Conservation (phyloP, 345 rosid genomes). For the Camelina sativa region DNA sequence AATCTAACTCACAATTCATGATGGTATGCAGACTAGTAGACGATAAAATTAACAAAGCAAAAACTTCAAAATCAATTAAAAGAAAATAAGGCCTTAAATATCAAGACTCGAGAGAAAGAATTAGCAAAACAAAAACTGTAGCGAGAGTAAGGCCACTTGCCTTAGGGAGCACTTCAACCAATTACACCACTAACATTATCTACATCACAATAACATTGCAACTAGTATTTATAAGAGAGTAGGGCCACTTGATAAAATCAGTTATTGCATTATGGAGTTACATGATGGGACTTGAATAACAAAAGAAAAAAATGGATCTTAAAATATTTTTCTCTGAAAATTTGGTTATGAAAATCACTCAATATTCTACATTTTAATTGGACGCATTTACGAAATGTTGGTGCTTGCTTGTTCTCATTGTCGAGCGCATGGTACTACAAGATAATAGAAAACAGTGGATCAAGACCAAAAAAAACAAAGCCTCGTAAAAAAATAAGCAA, state of each 20-base stretch:
- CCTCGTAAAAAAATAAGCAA: too few species aligned
- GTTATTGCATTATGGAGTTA: constrained; percentile 2
- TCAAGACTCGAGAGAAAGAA: neutral
- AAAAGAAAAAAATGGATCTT: neutral
- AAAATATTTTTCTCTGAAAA: neutral
- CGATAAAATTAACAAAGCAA: neutral
- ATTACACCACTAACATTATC: neutral
- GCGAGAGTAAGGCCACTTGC: neutral
- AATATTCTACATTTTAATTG: neutral
- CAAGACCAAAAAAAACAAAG: too few species aligned
- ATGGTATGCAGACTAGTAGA: neutral
- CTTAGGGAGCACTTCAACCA: neutral
- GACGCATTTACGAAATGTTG: neutral
- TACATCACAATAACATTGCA: constrained; percentile 1
- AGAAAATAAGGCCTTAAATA: neutral
- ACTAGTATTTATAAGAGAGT: constrained; percentile 10
- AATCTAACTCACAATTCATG: neutral
- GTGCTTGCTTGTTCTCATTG: neutral
- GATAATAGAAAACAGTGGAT: too few species aligned
- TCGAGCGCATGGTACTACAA: too few species aligned
- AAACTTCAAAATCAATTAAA: too few species aligned
- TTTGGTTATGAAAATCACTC: neutral
- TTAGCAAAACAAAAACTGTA: neutral
- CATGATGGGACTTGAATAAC: constrained; percentile 5
- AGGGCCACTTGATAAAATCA: constrained; percentile 10